Evolutionary conservation across 768 basidiomycete species (phyloP), one percentile per base, ranked within the genome.

Genomic region (Tricholoma bakamatsutake): DNA sequence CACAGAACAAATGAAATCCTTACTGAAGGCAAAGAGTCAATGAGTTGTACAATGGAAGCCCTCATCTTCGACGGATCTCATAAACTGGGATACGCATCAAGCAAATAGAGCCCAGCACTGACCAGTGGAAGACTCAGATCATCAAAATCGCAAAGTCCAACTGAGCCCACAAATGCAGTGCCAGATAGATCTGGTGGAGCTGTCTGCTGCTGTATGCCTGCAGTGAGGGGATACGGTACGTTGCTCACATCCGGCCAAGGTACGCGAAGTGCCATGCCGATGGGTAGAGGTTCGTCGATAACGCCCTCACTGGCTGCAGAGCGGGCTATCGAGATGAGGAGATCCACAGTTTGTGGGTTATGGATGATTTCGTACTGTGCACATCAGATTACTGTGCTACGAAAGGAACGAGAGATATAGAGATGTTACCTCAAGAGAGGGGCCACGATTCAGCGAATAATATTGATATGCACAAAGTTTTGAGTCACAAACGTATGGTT

Each of bases 381-480:
- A 53, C 33, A 53, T 48, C 45, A 31, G 24, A 35, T 31, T 34
- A 53, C 39, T 28, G 31, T 7, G 17, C 34, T 34, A 33, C 2
- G 21, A 12, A 34, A 28, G 18, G 50, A 35, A 13, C 17, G 53
- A 34, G 2, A 17, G 27, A 52, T 6, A 17, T 52, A 34, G 3
- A 17, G 21, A 52, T 6, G 62, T 12, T 60, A 83, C 85, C 74
- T 88, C 85, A 17, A 88, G 75, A 8, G 85, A 85, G 5, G 83
- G 80, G 0, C 85, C 87, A 27, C 81, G 75, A 55, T 84, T 85
- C 48, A 85, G 70, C 4, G 76, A 70, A 63, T 86, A 87, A 61
- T 85, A 87, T 62, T 85, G 87, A 65, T 84, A 90, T 5, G 80
- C 71, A 67, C 88, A 90, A 4, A 90, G 74, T 52, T 78, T 78